These are phyloP conservation scores for Ceratobasidium sp. DNA, from an alignment of 1,284 basidiomycete genomes.

Conservation along the genomic window DNA sequence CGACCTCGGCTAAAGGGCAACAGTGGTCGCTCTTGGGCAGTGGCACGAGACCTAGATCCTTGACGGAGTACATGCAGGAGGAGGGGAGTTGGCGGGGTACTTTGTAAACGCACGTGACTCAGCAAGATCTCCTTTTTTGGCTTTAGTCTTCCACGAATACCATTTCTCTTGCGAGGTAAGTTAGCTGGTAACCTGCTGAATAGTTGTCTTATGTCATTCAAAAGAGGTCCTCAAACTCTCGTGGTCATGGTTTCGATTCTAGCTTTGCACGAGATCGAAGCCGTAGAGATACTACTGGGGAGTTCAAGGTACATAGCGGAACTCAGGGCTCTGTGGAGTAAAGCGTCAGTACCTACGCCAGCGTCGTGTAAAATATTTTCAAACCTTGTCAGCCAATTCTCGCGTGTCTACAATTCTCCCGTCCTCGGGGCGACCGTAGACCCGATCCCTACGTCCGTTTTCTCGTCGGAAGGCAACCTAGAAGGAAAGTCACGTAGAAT, in stretches of 20 bases:
- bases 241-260: neutral
- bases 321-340: constrained; percentile 17
- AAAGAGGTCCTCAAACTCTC: neutral
- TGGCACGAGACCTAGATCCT: no score
- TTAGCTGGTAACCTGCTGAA: no score
- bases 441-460: constrained; percentile 28
- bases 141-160: no score
- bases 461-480: constrained; percentile 32
- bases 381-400: constrained; percentile 40
- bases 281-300: neutral
- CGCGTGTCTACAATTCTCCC: constrained; percentile 28
- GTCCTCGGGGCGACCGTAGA: constrained; percentile 21
- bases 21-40: no score
- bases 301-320: constrained; percentile 26
- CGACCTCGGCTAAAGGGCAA: no score
- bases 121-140: no score
- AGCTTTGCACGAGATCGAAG: neutral
- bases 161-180: no score
- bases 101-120: no score
- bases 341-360: neutral
- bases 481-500: neutral
- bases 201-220: neutral
- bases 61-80: no score
- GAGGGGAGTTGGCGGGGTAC: no score
- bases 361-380: neutral